Conservation (phyloP, 306 rosid species). For the Prunus persica region DNA sequence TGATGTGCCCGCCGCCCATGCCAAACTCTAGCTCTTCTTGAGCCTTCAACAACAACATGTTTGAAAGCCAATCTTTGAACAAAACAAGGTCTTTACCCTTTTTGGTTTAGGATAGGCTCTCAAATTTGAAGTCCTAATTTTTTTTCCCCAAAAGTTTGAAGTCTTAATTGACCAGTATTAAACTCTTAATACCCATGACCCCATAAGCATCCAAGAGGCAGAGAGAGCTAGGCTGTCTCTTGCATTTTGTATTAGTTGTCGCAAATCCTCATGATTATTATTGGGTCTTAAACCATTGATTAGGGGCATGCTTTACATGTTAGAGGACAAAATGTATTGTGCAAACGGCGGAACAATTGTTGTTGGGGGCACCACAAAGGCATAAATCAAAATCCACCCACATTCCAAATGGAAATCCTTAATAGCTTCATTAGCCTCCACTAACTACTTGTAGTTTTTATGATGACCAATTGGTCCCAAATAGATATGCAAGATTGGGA, state of each 20-base stretch:
- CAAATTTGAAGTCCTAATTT: not conserved
- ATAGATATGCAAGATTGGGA: slow-evolving; percentile 4
- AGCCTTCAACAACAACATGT: slow-evolving; percentile 20
- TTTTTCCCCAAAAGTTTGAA: slow-evolving; percentile 16
- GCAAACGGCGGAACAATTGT: slow-evolving; percentile 60
- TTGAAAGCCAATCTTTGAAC: slow-evolving; percentile 20
- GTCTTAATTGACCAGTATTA: not conserved
- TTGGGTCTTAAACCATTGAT: slow-evolving; percentile 26
- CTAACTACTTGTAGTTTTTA: slow-evolving; percentile 23
- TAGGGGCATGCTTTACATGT: slow-evolving; percentile 19
- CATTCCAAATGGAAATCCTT: slow-evolving; percentile 19
- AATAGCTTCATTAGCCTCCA: slow-evolving; percentile 38
- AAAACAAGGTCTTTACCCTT: not conserved
- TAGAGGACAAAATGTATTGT: slow-evolving; percentile 30
- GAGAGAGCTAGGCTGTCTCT: slow-evolving; percentile 14
- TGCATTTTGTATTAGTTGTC: slow-evolving; percentile 21
- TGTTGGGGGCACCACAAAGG: slow-evolving; percentile 23
- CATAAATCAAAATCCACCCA: slow-evolving; percentile 19
- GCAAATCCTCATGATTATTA: slow-evolving; percentile 27
- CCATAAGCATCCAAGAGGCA: slow-evolving; percentile 9
- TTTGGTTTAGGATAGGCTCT: slow-evolving; percentile 4
- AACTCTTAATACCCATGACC: slow-evolving; percentile 14
- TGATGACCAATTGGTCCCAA: slow-evolving; percentile 14
- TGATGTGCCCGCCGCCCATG: slow-evolving; percentile 31
- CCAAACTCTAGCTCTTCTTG: slow-evolving; percentile 9